Base-by-base conservation (phyloP, 345 rosid species). In the Melaleuca quinquenervia region DNA sequence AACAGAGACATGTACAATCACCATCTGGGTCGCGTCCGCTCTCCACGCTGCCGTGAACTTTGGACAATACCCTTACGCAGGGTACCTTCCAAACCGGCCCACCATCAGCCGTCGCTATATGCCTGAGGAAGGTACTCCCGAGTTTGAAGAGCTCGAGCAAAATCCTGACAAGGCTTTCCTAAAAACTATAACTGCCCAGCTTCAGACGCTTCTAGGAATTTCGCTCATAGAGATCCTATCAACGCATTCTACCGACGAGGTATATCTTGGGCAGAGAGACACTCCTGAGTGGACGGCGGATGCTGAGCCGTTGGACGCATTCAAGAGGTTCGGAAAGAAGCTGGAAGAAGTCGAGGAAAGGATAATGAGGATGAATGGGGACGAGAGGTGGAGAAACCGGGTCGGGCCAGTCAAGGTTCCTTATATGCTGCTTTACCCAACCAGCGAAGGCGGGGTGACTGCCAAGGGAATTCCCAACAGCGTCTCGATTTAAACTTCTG, bases 31-130 rank as follows among this genome's bases (percentile, higher is more conserved):
- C 1, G 93, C 89, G 21, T 91, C 93, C 14, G 91, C 93, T 44
- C 90, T 91, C 9, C 93, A 91, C 50, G 93, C 93, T 0, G 91
- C 93, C 1, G 36, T 90, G 82, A 91, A 91, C 87, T 91, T 91
- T 18, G 93, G 93, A 10, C 92, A 90, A 41, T 91, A 85, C 54
- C 88, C 93, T 21, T 91, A 88, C 27, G 93, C 87, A 44, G 93
- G 93, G 11, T 91, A 90, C 89, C 82, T 90, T 45, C 93, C 89
- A 6, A 90, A 90, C 55, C 89, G 93, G 1, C 93, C 93, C 3
- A 91, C 88, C 64, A 64, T 84, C n/a, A 91, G 92, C 85, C 92
- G 91, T 12, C 82, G 89, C 82, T 89, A 88, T 84, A 86, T 91
- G 86, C 92, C 93, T 1, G 88, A 90, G 53, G 58, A 85, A 53